phyloP scores from a whole-genome alignment of 768 basidiomycete species.

The Naematelia aurantialba region DNA sequence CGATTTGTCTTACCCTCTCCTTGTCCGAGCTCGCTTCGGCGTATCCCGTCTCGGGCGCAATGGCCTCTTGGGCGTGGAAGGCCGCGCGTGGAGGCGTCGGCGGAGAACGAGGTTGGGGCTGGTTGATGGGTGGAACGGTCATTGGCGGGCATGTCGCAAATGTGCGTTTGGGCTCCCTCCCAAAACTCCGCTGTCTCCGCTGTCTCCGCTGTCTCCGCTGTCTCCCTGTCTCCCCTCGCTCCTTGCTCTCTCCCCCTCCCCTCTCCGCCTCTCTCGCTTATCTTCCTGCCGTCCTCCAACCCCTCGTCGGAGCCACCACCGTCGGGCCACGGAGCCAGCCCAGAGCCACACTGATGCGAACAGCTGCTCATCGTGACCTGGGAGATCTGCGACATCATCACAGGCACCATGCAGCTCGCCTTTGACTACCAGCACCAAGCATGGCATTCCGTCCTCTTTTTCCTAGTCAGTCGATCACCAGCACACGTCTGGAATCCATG shows the following conservation, averaged over 20 bases:
- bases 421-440: slow-evolving; percentile 28
- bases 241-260: not conserved
- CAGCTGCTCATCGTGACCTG: slow-evolving; percentile 44
- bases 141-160: slow-evolving; percentile 40
- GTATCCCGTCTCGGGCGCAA: slow-evolving; percentile 48
- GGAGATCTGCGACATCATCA: slow-evolving; percentile 39
- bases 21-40: slow-evolving; percentile 46
- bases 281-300: not conserved
- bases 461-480: slow-evolving; percentile 30
- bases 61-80: slow-evolving; percentile 50
- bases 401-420: slow-evolving; percentile 39
- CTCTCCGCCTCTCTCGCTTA: not conserved
- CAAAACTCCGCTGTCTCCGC: not conserved
- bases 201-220: not conserved
- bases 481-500: not conserved
- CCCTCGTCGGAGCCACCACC: too few relatives aligned
- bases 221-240: not conserved
- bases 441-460: slow-evolving; percentile 44
- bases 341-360: slow-evolving; percentile 1
- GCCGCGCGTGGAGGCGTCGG: slow-evolving; percentile 43
- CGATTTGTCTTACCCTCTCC: slow-evolving; percentile 39
- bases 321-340: too few relatives aligned
- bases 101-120: slow-evolving; percentile 46
- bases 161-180: slow-evolving; percentile 21
- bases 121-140: slow-evolving; percentile 43